Evolutionary conservation across 2,329 filamentous ascomycete genomes (phyloP).

Genomic region (Tothia fuscella): DNA sequence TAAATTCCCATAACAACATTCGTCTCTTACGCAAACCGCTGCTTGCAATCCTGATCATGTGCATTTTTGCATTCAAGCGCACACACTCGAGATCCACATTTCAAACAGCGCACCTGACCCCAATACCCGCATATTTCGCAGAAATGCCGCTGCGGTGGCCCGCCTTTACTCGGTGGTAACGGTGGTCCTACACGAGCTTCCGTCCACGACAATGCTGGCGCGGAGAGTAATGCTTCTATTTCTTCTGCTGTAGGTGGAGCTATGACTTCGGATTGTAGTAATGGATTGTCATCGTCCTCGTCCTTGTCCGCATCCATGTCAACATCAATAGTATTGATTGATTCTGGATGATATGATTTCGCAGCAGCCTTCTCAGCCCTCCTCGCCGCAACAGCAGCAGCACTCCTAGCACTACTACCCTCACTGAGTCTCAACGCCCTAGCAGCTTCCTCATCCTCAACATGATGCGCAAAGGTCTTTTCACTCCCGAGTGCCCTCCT

Average conservation of each 20-base stretch:
- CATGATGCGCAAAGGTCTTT: slow-evolving; percentile 73
- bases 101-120: slow-evolving; percentile 63
- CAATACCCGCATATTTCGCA: slow-evolving; percentile 76
- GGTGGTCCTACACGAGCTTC: slow-evolving; percentile 42
- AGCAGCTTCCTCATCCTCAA: slow-evolving; percentile 69
- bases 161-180: slow-evolving; percentile 18
- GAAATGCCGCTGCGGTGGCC: slow-evolving; percentile 48
- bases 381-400: slow-evolving; percentile 1
- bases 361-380: slow-evolving; percentile 4
- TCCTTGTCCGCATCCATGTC: slow-evolving; percentile 6
- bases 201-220: slow-evolving; percentile 55
- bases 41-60: slow-evolving; percentile 37
- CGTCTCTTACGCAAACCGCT: not conserved
- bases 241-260: slow-evolving; percentile 46
- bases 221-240: slow-evolving; percentile 50
- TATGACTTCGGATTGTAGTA: slow-evolving; percentile 49
- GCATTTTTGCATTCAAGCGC: slow-evolving; percentile 61
- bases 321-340: no score
- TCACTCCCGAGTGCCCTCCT: slow-evolving; percentile 68
- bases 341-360: no score
- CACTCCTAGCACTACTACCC: not conserved
- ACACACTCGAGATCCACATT: slow-evolving; percentile 68
- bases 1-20: not conserved
- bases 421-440: not conserved
- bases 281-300: slow-evolving; percentile 31